A percentile compares a stretch with the other conserved stretches of the same genome.
Conservation (phyloP, 2,329 filamentous ascomycete species). For the Sarocladium brachiariae region DNA sequence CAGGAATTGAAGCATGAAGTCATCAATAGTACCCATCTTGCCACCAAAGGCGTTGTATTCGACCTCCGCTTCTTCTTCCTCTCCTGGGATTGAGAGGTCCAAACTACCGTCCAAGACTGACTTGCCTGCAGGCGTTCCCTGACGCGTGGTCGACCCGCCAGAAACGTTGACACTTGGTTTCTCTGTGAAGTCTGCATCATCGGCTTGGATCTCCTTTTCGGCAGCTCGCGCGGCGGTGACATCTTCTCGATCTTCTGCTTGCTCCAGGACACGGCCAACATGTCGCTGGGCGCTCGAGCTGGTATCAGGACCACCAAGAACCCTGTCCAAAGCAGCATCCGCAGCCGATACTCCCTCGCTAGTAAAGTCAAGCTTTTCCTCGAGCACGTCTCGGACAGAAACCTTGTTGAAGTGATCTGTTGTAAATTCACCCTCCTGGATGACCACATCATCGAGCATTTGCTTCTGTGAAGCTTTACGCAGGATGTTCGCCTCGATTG, state of each 20-base stretch:
- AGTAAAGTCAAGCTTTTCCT: constrained; percentile 45
- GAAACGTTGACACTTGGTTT: constrained; percentile 41
- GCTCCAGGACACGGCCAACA: constrained; percentile 70
- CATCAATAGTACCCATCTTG: constrained; percentile 58
- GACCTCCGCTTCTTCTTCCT: constrained; percentile 28
- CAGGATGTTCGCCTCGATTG: constrained; percentile 95
- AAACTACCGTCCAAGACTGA: constrained; percentile 25
- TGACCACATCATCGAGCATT: constrained; percentile 95
- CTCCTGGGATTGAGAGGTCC: constrained; percentile 24
- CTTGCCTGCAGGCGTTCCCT: constrained; percentile 42
- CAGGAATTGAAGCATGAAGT: constrained; percentile 69
- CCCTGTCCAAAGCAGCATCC: constrained; percentile 76
- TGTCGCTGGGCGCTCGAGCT: constrained; percentile 54
- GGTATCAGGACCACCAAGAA: constrained; percentile 55
- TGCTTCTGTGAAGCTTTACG: constrained; percentile 96
- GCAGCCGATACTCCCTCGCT: constrained; percentile 58
- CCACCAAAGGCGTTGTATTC: constrained; percentile 56
- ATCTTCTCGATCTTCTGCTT: constrained; percentile 89
- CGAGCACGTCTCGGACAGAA: constrained; percentile 63
- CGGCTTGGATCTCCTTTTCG: constrained; percentile 80
- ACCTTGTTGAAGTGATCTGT: constrained; percentile 90
- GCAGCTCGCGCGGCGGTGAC: constrained; percentile 80
- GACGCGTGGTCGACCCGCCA: constrained; percentile 42
- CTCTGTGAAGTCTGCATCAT: constrained; percentile 79
- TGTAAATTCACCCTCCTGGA: constrained; percentile 96